Conservation (phyloP, 2,329 filamentous ascomycete genomes). For the Fusarium globosum region DNA sequence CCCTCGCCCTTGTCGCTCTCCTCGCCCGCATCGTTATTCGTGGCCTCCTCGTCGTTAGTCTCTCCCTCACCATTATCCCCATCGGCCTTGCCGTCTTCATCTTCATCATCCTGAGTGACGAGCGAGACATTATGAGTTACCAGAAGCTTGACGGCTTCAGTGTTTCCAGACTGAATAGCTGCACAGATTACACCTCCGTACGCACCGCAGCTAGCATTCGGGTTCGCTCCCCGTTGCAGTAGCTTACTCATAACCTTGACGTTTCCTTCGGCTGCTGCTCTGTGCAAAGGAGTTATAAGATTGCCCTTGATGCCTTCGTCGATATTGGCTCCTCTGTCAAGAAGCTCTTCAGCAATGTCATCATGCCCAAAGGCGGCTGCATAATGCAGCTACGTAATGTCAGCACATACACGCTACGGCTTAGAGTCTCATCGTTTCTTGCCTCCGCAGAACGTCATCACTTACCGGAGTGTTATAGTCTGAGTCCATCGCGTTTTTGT, state of each 20-base stretch:
- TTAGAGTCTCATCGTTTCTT: not conserved
- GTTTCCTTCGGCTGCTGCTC: conserved; percentile 53
- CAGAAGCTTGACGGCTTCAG: conserved; percentile 53
- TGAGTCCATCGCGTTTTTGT: conserved; percentile 49
- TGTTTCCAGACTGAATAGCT: conserved; percentile 55
- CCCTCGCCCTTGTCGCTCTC: not conserved
- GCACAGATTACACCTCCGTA: conserved; percentile 53
- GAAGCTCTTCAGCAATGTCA: conserved; percentile 24
- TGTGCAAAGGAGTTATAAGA: conserved; percentile 52
- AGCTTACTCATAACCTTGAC: conserved; percentile 55
- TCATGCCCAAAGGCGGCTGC: conserved; percentile 22
- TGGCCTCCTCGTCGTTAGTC: not conserved
- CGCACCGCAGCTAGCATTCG: conserved; percentile 47
- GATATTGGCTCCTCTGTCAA: conserved; percentile 18
- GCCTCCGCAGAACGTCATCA: not conserved
- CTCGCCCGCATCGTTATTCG: not conserved
- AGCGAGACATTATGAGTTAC: conserved; percentile 53
- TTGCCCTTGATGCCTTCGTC: conserved; percentile 48
- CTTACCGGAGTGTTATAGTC: conserved; percentile 51
- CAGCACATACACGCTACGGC: not conserved
- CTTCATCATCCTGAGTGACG: conserved; percentile 40
- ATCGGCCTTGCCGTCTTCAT: not conserved
- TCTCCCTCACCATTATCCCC: conserved; percentile 23
- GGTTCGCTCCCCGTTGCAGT: conserved; percentile 51
- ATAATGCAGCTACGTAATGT: conserved; percentile 13